Percentiles rank a stretch among this genome's conserved stretches.
phyloP scores from a whole-genome alignment of 331 rosid species.

The Dryas integrifolia region DNA sequence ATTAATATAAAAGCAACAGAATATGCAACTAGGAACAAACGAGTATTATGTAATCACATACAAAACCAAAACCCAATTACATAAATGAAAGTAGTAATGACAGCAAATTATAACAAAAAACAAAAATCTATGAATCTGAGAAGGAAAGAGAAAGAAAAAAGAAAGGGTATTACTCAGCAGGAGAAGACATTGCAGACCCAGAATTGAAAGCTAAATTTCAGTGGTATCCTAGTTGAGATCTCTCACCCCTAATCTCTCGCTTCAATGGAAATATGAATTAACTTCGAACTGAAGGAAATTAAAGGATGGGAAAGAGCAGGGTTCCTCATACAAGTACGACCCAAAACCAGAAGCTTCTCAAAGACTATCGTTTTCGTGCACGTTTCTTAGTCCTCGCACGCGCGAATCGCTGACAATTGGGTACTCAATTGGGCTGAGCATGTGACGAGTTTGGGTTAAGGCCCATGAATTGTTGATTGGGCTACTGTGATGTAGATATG shows the following conservation, averaged over 20 bases:
- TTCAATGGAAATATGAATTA: neutral
- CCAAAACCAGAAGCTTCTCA: slow-evolving; percentile 29
- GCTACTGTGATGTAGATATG: neutral
- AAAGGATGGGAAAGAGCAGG: neutral
- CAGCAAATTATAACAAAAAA: neutral
- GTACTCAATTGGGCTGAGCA: neutral
- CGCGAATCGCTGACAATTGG: neutral
- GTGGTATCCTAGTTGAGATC: slow-evolving; percentile 17
- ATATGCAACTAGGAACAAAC: neutral
- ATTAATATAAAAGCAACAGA: neutral
- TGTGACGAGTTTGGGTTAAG: neutral
- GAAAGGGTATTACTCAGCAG: slow-evolving; percentile 71
- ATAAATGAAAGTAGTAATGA: neutral
- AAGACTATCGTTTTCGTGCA: neutral
- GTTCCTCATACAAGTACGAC: neutral
- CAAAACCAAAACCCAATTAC: neutral
- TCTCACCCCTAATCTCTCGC: neutral
- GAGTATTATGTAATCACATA: neutral
- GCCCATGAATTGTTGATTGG: neutral
- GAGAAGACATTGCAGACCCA: slow-evolving; percentile 69
- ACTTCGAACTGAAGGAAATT: slow-evolving; percentile 8
- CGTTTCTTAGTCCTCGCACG: slow-evolving; percentile 7
- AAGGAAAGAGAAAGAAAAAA: neutral
- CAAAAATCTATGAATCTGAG: neutral
- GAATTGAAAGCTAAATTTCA: slow-evolving; percentile 23